Conservation (phyloP, 2,329 filamentous ascomycete genomes). For the Exutisphaerella laricina region DNA sequence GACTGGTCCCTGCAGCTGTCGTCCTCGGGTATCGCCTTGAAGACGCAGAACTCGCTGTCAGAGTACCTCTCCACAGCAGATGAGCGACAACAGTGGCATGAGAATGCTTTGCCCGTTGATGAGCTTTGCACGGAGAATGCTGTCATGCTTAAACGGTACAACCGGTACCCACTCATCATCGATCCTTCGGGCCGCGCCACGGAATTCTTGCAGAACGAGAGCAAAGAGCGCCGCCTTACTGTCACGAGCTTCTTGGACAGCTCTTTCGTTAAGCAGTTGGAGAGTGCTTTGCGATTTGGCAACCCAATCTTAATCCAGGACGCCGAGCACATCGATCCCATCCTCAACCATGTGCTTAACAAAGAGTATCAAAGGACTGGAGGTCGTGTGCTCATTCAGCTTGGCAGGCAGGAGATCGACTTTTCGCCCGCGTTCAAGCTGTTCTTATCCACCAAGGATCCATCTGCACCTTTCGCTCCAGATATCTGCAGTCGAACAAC, state of each 20-base stretch:
- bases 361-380: constrained; percentile 99
- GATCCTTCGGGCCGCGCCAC: constrained; percentile 92
- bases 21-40: constrained; percentile 88
- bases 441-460: constrained; percentile 91
- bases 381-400: constrained; percentile 93
- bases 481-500: constrained; percentile 98
- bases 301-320: constrained; percentile 99
- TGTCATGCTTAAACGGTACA: constrained; percentile 95
- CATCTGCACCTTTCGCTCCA: constrained; percentile 89
- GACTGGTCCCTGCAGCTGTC: constrained; percentile 94
- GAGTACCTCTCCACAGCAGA: constrained; percentile 97
- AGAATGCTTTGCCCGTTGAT: constrained; percentile 86
- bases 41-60: constrained; percentile 87
- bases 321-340: constrained; percentile 92
- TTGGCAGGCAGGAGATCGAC: constrained; percentile 98
- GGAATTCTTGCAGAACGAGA: constrained; percentile 92
- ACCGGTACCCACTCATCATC: constrained; percentile 95
- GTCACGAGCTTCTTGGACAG: constrained; percentile 98
- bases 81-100: constrained; percentile 90
- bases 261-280: constrained; percentile 94
- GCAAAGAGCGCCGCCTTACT: constrained; percentile 85
- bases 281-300: constrained; percentile 93
- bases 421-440: constrained; percentile 96
- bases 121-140: constrained; percentile 98
- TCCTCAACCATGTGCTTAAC: constrained; percentile 97